phyloP scores from a whole-genome alignment of 106 monocot species.

The Dendrobium nobile region DNA sequence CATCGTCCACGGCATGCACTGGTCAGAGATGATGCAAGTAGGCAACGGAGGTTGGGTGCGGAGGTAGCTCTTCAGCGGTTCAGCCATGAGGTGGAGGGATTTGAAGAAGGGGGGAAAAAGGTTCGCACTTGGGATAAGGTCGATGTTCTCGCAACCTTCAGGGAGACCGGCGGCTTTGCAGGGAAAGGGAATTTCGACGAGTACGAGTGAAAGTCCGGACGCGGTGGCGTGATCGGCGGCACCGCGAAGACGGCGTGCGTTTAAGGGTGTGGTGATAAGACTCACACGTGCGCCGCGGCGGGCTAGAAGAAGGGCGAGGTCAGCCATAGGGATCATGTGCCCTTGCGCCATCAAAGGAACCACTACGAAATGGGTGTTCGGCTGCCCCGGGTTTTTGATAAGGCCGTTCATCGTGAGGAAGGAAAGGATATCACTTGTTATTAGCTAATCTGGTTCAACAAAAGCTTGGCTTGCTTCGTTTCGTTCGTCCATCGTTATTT shows the following conservation, averaged over 20 bases:
- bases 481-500: too few relatives aligned
- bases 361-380: conserved; percentile 25
- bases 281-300: conserved; percentile 20
- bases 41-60: background rate
- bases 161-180: conserved; percentile 18
- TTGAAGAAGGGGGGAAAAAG: conserved; percentile 11
- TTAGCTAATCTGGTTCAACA: too few relatives aligned
- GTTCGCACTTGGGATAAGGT: conserved; percentile 10
- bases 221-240: conserved; percentile 1
- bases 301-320: conserved; percentile 26
- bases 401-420: background rate
- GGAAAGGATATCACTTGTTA: too few relatives aligned
- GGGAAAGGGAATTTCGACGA: conserved; percentile 24
- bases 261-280: conserved; percentile 35
- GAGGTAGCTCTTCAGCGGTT: conserved; percentile 10
- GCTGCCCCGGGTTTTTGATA: background rate
- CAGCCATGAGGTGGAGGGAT: background rate
- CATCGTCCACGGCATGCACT: conserved; percentile 22
- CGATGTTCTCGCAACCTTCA: conserved; percentile 32
- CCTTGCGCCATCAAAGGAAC: conserved; percentile 39
- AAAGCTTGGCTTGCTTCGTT: too few relatives aligned
- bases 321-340: conserved; percentile 40
- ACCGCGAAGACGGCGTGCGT: conserved; percentile 17
- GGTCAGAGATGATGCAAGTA: conserved; percentile 31
- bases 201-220: conserved; percentile 5